Evolutionary conservation across 371 early-diverging fungal genomes (phyloP), one percentile per base, ranked within the genome.

Genomic region (Zychaea mexicana): DNA sequence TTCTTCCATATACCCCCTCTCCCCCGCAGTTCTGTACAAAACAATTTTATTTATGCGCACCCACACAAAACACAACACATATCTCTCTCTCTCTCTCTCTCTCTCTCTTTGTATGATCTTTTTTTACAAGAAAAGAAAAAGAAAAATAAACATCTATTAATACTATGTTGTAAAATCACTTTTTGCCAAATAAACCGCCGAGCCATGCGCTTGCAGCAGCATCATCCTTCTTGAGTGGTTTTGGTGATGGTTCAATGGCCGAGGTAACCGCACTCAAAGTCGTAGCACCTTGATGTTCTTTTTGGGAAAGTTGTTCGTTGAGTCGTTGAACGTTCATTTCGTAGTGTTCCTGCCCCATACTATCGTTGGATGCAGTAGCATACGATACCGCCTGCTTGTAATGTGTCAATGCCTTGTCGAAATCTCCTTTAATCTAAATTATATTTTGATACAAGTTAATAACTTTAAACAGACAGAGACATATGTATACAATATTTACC

Each of bases 341-440:
- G 39, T 75, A 81, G 39, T 66, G 61, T 22, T 68, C 57, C 27
- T 67, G 55, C 15, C 72, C 74, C 13, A 58, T 38, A 28, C 64
- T 42, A 58, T 84, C 80, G 62, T 68, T 49, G 3, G 72, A 59
- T 2, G 70, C 63, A 22, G 64, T 28, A 15, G 77, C 78, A 64
- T 72, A 81, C 12, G 47, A 42, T 1, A 71, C 46, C 12, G 84
- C 84, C 59, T 81, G 74, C 22, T 61, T 72, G 64, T 77, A 84
- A 60, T 79, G 73, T 3, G 67, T 61, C 17, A 70, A 31, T 8
- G 84, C 79, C 36, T 79, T 61, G 6, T 79, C 69, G 39, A 76
- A 71, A 33, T 81, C 70, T 12, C 72, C 74, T 28, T 69, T 77
- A 30, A 66, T 33, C 72, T 78, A 66, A 13, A 46, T 28, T 12